Evolutionary conservation across 2,329 filamentous ascomycete species (phyloP), one percentile per base, ranked within the genome.

Genomic region (Penicillium sp.): DNA sequence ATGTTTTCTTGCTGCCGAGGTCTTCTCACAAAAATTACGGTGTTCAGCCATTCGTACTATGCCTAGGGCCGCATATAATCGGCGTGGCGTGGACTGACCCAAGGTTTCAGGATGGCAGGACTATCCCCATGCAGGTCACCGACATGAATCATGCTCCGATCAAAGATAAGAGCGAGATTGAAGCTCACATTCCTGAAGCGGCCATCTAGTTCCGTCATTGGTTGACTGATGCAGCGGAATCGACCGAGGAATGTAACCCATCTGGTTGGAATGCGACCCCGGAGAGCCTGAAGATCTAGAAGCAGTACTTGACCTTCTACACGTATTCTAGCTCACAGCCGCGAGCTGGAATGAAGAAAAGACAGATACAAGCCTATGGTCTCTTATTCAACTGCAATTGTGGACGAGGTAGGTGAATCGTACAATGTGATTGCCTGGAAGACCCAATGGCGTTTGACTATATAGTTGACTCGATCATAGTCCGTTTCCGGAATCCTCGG

Each of bases 211-310:
- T 18, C 18, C n/a, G 6, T 15, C 16, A 56, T 54, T 56, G 50
- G 53, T n/a, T 21, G 34, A 49, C 42, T 31, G 39, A 56, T 50
- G 36, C 42, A 51, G 51, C 9, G 12, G 15, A 15, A 38, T 39
- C 26, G 38, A 45, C 49, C 50, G 33, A 56, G 31, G 58, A 61
- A 61, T 61, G 57, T 42, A 56, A 59, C 57, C 47, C 31, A 39
- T 43, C 23, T 45, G 28, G 15, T 23, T 48, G 53, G 49, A 60
- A 60, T 60, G 56, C 34, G 44, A 53, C 49, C 33, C 46, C 24
- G 23, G 21, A 28, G 28, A 44, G 23, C 15, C 16, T 42, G 18
- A 23, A 8, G 24, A 34, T 55, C 49, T 53, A 38, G 31, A 26
- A 38, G 4, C 12, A 29, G 2, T 13, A 12, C 23, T 10, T 52